Evolutionary conservation across 75 land plant genomes (phyloP).

Genomic region (Larix kaempferi): DNA sequence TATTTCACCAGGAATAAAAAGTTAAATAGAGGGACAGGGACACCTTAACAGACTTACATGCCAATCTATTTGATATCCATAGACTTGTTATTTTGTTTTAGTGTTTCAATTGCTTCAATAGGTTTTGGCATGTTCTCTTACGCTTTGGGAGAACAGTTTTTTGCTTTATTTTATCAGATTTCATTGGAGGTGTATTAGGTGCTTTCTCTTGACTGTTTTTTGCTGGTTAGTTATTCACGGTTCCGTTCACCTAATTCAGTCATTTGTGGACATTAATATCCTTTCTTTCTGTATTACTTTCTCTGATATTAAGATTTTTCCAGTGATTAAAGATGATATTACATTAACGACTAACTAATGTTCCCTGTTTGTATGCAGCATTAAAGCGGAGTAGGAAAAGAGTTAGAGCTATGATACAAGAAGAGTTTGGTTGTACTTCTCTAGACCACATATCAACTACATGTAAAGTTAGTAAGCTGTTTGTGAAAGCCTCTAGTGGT

Average conservation of each 20-base stretch:
- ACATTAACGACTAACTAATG: neutral
- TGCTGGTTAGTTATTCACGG: too few relatives aligned
- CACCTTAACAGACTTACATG: neutral
- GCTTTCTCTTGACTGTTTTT: too few relatives aligned
- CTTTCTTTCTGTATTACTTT: neutral
- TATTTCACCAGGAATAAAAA: neutral
- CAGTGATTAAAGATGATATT: neutral
- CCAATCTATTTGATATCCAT: neutral
- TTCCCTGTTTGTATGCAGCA: conserved; percentile 18
- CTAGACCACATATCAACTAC: neutral
- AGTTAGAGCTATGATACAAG: conserved; percentile 29
- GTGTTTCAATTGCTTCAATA: neutral
- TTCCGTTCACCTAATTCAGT: too few relatives aligned
- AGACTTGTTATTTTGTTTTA: neutral
- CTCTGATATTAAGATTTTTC: neutral
- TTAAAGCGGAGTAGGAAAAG: conserved; percentile 48
- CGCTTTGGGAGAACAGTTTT: too few relatives aligned
- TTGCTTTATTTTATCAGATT: too few relatives aligned
- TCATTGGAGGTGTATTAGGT: too few relatives aligned
- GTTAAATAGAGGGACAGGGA: neutral
- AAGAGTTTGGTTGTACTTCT: conserved; percentile 14
- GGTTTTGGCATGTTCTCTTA: too few relatives aligned
- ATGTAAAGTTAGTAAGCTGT: neutral
- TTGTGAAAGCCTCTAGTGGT: neutral
- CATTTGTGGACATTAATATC: too few relatives aligned